Base-by-base conservation (phyloP, 1,139 yeast species). In the Suhomyces taliae region DNA sequence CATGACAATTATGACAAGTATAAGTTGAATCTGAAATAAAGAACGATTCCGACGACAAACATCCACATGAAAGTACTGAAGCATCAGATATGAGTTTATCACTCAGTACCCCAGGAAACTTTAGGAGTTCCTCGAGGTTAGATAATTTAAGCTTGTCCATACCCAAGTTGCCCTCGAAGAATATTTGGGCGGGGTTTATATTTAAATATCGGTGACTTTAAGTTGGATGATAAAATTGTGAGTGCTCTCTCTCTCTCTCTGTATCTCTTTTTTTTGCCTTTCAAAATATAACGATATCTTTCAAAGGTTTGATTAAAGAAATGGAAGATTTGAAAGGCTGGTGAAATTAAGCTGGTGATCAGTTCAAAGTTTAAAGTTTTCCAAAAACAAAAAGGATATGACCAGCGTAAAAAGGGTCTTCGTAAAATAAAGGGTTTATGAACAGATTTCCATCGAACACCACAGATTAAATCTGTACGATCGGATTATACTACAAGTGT, bases 51-150 rank as follows among this genome's bases (percentile, higher is more conserved):
- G 91, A 83, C 0, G 84, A 72, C 9, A 87, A 64, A 64, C 95
- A 87, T 0, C 95, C 93, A 65, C 95, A 88, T 0, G 83, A 66
- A 15, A 87, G 66, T 19, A 83, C 76, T 1, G 82, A 71, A 6
- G 82, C 76, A 62, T 85, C 90, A 10, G 67, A 42, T 6, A 73
- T 67, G 2, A 71, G 49, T 6, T 53, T 58, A n/a, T 55, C 54
- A 8, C 54, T 41, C 27, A 48, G 45, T 26, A 52, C 47, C 2
- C 70, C 71, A 0, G 67, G 66, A 27, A 72, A 56, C 47, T 58
- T 56, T 12, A 73, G 61, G 14, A 73, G 60, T 31, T 59, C 53
- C 48, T 70, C 75, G 41, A 73, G 61, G 19, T 53, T 54, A 6
- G 65, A 52, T 11, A 67, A 46, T 40, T 58, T 63, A 32, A 61